These are phyloP conservation scores for Persicaria tinctoria DNA, from an alignment of 148 eudicot species.

Conservation along the genomic window DNA sequence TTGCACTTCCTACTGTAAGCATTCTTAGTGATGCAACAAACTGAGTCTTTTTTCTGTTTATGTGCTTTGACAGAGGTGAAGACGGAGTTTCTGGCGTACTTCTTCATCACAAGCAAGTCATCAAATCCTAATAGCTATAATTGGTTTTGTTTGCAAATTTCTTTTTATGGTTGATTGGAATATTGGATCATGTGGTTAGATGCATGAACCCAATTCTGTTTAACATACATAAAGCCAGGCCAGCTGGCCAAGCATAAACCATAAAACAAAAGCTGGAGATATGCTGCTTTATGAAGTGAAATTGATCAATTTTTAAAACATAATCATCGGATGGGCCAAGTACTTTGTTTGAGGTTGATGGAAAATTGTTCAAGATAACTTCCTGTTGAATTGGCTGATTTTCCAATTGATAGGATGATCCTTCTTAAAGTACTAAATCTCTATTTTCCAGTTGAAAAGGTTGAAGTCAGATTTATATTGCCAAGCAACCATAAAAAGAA, in stretches of 20 bases:
- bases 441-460: no score
- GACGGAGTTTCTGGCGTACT: constrained; percentile 98
- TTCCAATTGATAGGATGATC: not conserved
- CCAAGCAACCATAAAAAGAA: no score
- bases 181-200: constrained; percentile 4
- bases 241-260: not conserved
- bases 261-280: not conserved
- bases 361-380: no score
- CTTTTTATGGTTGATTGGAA: constrained; percentile 7
- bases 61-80: constrained; percentile 49
- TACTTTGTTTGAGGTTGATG: no score
- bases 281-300: not conserved
- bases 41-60: constrained; percentile 12
- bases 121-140: constrained; percentile 32
- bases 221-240: not conserved
- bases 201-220: not conserved
- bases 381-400: not conserved
- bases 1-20: not conserved
- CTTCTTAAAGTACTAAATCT: not conserved
- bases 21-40: not conserved
- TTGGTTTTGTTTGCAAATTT: constrained; percentile 29
- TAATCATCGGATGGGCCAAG: not conserved
- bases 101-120: constrained; percentile 96
- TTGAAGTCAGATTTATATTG: no score
- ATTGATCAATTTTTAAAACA: not conserved